phyloP scores from a whole-genome alignment of 345 rosid species.

The Lumnitzera littorea region DNA sequence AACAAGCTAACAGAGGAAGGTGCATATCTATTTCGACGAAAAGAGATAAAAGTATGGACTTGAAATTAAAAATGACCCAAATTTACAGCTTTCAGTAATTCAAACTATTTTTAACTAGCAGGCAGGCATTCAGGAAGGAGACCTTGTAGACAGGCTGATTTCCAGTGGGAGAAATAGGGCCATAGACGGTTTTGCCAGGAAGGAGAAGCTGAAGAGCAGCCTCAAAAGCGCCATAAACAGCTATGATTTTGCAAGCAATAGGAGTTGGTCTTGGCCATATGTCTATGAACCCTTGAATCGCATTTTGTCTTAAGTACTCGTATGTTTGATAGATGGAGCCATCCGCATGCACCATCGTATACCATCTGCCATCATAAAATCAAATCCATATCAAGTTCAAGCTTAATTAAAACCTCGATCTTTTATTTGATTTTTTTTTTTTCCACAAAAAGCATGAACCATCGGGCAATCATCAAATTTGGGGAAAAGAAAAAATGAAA shows the following conservation, averaged over 20 bases:
- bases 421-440: background rate
- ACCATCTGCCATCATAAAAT: constrained; percentile 64
- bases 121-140: background rate
- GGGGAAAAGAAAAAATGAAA: background rate
- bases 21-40: no score
- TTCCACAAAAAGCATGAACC: no score
- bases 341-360: constrained; percentile 88
- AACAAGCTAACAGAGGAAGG: no score
- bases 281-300: constrained; percentile 56
- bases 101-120: no score
- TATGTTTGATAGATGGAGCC: constrained; percentile 60
- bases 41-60: no score
- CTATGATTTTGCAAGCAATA: constrained; percentile 66
- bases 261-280: constrained; percentile 85
- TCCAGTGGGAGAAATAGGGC: constrained; percentile 86
- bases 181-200: constrained; percentile 86
- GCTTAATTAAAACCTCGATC: background rate
- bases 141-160: constrained; percentile 92
- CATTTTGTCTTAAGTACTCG: constrained; percentile 48
- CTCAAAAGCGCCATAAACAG: constrained; percentile 74
- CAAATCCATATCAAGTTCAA: constrained; percentile 6
- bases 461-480: background rate
- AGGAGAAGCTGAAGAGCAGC: constrained; percentile 87
- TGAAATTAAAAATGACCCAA: no score
- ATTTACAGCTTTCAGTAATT: no score